Conservation (phyloP, 805 yeast species). For the Wickerhamomyces canadensis region DNA sequence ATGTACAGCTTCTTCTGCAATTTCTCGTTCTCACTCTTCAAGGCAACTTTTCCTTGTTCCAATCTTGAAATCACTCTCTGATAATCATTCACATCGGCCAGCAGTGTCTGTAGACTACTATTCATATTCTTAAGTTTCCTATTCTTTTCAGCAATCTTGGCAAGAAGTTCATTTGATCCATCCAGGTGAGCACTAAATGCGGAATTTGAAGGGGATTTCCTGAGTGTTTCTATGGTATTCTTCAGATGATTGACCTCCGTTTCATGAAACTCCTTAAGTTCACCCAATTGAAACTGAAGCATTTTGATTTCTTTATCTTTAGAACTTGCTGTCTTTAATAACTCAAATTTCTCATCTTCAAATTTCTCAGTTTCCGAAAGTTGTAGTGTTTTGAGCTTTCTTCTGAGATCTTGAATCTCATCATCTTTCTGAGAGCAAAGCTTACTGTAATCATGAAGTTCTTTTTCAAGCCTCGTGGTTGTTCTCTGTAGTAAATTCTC, state of each 20-base stretch:
- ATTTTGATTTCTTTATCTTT: conserved; percentile 35
- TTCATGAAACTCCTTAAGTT: conserved; percentile 30
- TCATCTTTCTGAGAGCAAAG: conserved; percentile 31
- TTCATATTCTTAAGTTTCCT: conserved; percentile 19
- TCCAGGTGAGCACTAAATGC: conserved; percentile 18
- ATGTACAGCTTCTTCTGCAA: conserved; percentile 27
- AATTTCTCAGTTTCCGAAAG: conserved; percentile 25
- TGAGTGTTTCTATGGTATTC: conserved; percentile 16
- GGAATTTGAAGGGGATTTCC: conserved; percentile 1
- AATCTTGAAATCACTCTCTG: conserved; percentile 24
- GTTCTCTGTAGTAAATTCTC: conserved; percentile 15
- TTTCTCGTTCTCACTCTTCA: conserved; percentile 27
- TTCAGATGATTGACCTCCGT: conserved; percentile 31
- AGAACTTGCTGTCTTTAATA: conserved; percentile 30
- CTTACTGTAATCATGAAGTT: conserved; percentile 18
- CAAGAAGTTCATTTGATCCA: conserved; percentile 20
- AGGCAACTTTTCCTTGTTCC: conserved; percentile 27
- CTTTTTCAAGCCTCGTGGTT: conserved; percentile 16
- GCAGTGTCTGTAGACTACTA: conserved; percentile 19
- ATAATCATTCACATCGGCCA: conserved; percentile 25
- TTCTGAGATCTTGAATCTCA: conserved; percentile 29
- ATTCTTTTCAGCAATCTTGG: conserved; percentile 21
- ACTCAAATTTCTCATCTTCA: conserved; percentile 32
- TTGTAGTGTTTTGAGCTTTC: conserved; percentile 29
- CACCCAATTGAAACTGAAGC: conserved; percentile 33